Evolutionary conservation across 768 basidiomycete genomes (phyloP), one percentile per base, ranked within the genome.

Genomic region (Amanita brunnescens): DNA sequence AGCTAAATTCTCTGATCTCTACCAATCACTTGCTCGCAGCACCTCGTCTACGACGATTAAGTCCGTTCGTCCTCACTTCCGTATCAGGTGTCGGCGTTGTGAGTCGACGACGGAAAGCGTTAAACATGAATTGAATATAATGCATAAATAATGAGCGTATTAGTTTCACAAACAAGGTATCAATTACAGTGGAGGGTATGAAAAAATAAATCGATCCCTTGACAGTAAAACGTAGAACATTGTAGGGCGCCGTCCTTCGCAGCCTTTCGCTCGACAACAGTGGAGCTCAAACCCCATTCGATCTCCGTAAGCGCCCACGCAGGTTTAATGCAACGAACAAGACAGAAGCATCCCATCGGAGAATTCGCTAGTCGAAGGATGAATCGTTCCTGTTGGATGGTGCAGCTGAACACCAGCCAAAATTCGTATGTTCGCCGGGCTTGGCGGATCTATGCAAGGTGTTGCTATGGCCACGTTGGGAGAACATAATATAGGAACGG

Each of bases 401-500:
- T 40, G 39, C 39, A 40, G 18, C 21, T 5, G 9, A n/a, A 10
- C 10, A 40, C 39, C 16, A 21, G 13, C 16, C 39, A 18, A 21
- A 40, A 5, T 40, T 21, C 21, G 9, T 40, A 29, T 29, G 26
- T 29, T 29, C 7, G 26, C 26, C 26, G 7, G 39, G 18, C 21
- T 20, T 18, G 21, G 2, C 10, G 18, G 12, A 40, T 16, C 42
- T 29, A 14, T 30, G 37, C 10, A n/a, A 44, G 24, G n/a, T 14
- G 26, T 44, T 14, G 26, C 42, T n/a, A 16, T 16, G n/a, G 6
- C 37, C n/a, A 38, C 6, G 34, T 35, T 35, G 37, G 18, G 37
- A 38, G 37, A 18, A 57, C 57, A 40, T 51, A 40, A 34, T 39
- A 54, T 12, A 32, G 35, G 39, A 41, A 21, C n/a, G 26, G 35